Base-by-base conservation (phyloP, 805 yeast species). In the Cyberlindnera amylophila region DNA sequence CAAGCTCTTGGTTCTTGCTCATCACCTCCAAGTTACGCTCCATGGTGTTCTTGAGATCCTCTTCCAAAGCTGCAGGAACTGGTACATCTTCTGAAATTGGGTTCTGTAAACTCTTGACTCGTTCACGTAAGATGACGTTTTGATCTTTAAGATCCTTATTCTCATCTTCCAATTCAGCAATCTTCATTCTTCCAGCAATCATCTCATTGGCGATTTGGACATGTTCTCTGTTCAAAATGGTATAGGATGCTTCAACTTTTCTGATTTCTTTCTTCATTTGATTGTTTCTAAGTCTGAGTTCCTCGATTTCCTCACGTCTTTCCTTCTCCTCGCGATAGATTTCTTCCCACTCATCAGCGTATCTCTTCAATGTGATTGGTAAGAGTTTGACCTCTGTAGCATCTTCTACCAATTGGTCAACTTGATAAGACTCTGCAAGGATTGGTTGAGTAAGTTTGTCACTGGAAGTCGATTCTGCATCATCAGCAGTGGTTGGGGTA, bases 161-260 rank as follows among this genome's bases (percentile, higher is more conserved):
- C 45, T 87, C 95, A 53, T 86, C 91, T 38, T 74, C 69, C 19
- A 91, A 61, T 27, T 83, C 82, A 2, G 95, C 96, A 19, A 85
- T 70, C 41, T 71, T 75, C 32, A 90, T 76, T 55, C 93, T 81
- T 31, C 86, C 82, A 49, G 78, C 79, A 27, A 91, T 88, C 81
- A 93, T 78, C 51, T 81, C 87, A 63, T 90, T 91, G 4, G 96
- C 95, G 30, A 89, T 77, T 41, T 78, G 84, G 23, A 89, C 77
- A 62, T 93, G 97, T 56, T 90, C 96, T 46, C 77, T 71, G 58
- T 86, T 88, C 45, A 91, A 66, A 2, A 77, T 67, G 3, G 82
- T 77, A 55, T 81, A 81, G 17, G 82, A 75, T 14, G 79, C 70
- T 61, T 88, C 96, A 30, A 89, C 69, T 45, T 79, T 74, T 55